phyloP scores from a whole-genome alignment of 2,329 filamentous ascomycete species.

The Clarireedia hainanense region DNA sequence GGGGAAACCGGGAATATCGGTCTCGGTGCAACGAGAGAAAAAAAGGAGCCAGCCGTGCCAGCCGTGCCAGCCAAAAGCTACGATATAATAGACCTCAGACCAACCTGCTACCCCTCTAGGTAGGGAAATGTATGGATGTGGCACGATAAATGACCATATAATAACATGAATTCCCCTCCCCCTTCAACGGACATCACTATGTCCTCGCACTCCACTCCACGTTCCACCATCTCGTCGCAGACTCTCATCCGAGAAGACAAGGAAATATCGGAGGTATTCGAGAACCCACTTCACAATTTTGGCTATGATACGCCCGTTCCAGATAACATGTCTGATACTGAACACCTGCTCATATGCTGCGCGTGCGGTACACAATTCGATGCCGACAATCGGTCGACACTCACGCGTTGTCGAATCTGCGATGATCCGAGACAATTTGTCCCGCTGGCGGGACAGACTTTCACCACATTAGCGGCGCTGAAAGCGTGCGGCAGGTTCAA shows the following conservation, averaged over 20 bases:
- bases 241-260: no score
- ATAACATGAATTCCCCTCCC: not conserved
- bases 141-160: no score
- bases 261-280: slow-evolving; percentile 8
- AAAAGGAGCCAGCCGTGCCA: not conserved
- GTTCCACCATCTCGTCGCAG: slow-evolving; percentile 1
- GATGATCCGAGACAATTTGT: slow-evolving; percentile 68
- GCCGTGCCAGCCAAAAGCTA: not conserved
- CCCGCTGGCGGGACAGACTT: slow-evolving; percentile 54
- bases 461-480: slow-evolving; percentile 50
- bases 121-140: no score
- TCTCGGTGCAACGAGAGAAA: no score
- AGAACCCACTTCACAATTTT: slow-evolving; percentile 15
- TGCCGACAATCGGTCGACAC: slow-evolving; percentile 37
- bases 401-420: slow-evolving; percentile 60
- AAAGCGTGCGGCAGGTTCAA: slow-evolving; percentile 32
- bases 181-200: not conserved
- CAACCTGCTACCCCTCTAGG: not conserved
- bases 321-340: slow-evolving; percentile 14
- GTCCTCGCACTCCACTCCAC: not conserved
- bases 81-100: not conserved
- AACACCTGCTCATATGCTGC: slow-evolving; percentile 49
- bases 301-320: slow-evolving; percentile 11
- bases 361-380: slow-evolving; percentile 67
- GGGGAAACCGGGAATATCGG: not conserved